Base-by-base conservation (phyloP, 1,139 yeast genomes). In the Kurtzmaniella quercitrusa region DNA sequence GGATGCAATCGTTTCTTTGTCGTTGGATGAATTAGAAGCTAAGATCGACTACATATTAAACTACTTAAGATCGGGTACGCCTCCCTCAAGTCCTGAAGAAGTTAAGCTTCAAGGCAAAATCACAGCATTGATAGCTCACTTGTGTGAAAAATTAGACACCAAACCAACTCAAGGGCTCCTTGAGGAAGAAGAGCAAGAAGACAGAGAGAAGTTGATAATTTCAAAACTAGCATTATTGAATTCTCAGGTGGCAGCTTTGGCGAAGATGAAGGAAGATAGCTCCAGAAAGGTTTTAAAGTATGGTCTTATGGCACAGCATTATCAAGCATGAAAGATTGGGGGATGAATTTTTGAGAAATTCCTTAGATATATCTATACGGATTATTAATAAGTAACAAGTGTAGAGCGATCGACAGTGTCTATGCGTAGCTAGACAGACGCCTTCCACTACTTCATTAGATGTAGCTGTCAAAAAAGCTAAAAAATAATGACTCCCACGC, bases 151-250 rank as follows among this genome's bases (percentile, higher is more conserved):
- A 41, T 45, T 65, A 3, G 41, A 39, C 10, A 12, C 11, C 29
- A 15, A 12, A 16, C 21, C 38, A 16, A 34, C 25, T 17, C 14
- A 9, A 6, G 37, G 19, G 7, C 34, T 12, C 3, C 14, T 10
- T 3, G 37, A 19, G 2, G 33, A 16, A 18, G 23, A 3, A 45
- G 51, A 5, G 48, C 60, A 19, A 50, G 51, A 38, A 14, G 34
- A 25, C 23, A 39, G 15, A 41, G 49, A 6, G 33, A 33, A 8
- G 37, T 39, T 10, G 39, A 44, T 21, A 45, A 48, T n/a, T 39
- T 51, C 19, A 52, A 55, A 34, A 31, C 51, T 69, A 41, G 53
- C 68, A 18, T 50, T 68, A 29, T 48, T 69, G 12, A 62, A 71
- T 1, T 57, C 62, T 21, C 67, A 68, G 44, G 46, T 63, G 34